phyloP scores from a whole-genome alignment of 179 eudicot genomes.

The Silene coronaria region DNA sequence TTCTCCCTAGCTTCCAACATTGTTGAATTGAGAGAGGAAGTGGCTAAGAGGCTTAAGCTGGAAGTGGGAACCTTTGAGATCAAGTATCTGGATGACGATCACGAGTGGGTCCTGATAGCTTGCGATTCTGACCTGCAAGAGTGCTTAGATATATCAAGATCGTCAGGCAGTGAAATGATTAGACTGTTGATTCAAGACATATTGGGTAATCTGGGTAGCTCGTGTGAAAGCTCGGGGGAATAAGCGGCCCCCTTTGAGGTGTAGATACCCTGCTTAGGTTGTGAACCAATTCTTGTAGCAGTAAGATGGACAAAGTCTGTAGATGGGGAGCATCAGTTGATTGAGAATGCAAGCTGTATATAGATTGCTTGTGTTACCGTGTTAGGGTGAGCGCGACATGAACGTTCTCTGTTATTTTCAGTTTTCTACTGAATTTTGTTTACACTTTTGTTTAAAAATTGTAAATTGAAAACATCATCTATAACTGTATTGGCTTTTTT shows the following conservation, averaged over 20 bases:
- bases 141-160: constrained; percentile 58
- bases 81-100: constrained; percentile 80
- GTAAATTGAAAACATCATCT: constrained; percentile 18
- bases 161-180: constrained; percentile 55
- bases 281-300: constrained; percentile 30
- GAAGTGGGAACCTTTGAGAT: constrained; percentile 70
- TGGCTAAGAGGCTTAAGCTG: constrained; percentile 68
- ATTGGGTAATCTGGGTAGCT: constrained; percentile 59
- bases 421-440: constrained; percentile 27
- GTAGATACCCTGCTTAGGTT: constrained; percentile 33
- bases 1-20: constrained; percentile 45
- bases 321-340: constrained; percentile 22
- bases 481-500: too few relatives aligned
- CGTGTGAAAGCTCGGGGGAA: constrained; percentile 73
- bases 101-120: constrained; percentile 69
- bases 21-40: constrained; percentile 55
- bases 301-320: constrained; percentile 7
- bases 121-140: constrained; percentile 76
- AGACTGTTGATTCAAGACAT: constrained; percentile 69
- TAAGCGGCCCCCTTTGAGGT: constrained; percentile 19
- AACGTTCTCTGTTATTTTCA: constrained; percentile 15
- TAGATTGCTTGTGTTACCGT: constrained; percentile 29
- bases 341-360: constrained; percentile 30
- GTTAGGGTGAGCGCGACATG: constrained; percentile 12
- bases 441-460: constrained; percentile 26